Evolutionary conservation across 129 eudicot species (phyloP).

Genomic region (Gnaphalium uliginosum): DNA sequence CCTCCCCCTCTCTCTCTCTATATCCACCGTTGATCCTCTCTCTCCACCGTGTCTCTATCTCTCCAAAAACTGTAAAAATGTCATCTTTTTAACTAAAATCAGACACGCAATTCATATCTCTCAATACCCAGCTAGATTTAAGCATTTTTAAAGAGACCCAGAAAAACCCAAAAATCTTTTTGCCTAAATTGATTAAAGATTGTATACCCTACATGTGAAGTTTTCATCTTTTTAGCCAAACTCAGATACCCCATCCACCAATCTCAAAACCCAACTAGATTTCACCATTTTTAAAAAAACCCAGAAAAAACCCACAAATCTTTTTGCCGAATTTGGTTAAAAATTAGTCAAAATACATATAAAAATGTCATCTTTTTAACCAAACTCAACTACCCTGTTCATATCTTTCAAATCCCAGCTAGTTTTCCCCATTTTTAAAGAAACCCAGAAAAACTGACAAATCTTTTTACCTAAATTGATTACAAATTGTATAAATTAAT

Average conservation of each 20-base stretch:
- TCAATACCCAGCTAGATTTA: constrained; percentile 9
- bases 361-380: neutral
- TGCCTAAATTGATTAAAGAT: neutral
- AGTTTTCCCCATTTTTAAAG: constrained; percentile 8
- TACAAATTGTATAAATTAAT: neutral
- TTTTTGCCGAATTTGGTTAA: neutral
- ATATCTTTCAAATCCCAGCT: constrained; percentile 10
- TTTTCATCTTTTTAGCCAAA: neutral
- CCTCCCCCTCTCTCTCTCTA: constrained; percentile 9
- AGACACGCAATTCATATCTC: constrained; percentile 4
- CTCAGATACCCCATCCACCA: neutral
- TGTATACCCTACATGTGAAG: constrained; percentile 5
- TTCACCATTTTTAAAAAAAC: neutral
- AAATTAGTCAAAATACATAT: neutral
- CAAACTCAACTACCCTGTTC: constrained; percentile 9
- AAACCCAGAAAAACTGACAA: neutral
- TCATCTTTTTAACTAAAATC: neutral
- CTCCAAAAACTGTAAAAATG: constrained; percentile 13
- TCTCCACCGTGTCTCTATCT: constrained; percentile 23
- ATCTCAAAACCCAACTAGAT: constrained; percentile 13
- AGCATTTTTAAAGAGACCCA: neutral
- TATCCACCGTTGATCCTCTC: constrained; percentile 7
- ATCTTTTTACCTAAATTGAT: neutral
- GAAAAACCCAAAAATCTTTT: neutral
- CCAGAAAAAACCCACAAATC: neutral